Evolutionary conservation across 2,329 filamentous ascomycete species (phyloP).

Genomic region (Parascedosporium putredinis): DNA sequence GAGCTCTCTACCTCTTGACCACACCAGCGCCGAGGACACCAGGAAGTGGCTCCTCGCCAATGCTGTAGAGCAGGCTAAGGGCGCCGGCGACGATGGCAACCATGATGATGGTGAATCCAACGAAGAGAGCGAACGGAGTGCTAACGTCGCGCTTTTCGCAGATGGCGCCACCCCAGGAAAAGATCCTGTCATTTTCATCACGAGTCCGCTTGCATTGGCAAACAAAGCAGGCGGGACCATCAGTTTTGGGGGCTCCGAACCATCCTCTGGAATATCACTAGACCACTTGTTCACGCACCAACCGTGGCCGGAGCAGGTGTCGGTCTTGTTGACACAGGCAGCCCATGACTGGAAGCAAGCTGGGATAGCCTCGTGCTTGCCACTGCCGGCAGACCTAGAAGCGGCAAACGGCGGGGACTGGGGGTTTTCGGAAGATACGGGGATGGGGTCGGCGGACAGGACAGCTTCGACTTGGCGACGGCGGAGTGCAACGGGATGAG

Average conservation of each 20-base stretch:
- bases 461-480: conserved; percentile 39
- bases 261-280: conserved; percentile 24
- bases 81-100: conserved; percentile 58
- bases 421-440: conserved; percentile 19
- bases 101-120: conserved; percentile 60
- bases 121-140: conserved; percentile 78
- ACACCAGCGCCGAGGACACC: conserved; percentile 96
- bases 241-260: conserved; percentile 29
- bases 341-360: conserved; percentile 64
- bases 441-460: conserved; percentile 21
- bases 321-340: conserved; percentile 59
- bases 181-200: conserved; percentile 46
- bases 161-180: conserved; percentile 71
- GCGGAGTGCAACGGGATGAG: conserved; percentile 31
- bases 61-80: conserved; percentile 68
- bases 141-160: conserved; percentile 92
- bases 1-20: conserved; percentile 57
- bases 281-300: conserved; percentile 59
- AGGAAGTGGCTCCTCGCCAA: conserved; percentile 80
- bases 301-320: conserved; percentile 76
- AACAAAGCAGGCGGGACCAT: conserved; percentile 53
- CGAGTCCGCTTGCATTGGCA: conserved; percentile 63
- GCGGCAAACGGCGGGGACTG: conserved; percentile 15
- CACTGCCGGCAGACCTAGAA: conserved; percentile 14
- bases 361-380: conserved; percentile 39